Evolutionary conservation across 768 basidiomycete genomes (phyloP).

Genomic region (Serendipita sp.): DNA sequence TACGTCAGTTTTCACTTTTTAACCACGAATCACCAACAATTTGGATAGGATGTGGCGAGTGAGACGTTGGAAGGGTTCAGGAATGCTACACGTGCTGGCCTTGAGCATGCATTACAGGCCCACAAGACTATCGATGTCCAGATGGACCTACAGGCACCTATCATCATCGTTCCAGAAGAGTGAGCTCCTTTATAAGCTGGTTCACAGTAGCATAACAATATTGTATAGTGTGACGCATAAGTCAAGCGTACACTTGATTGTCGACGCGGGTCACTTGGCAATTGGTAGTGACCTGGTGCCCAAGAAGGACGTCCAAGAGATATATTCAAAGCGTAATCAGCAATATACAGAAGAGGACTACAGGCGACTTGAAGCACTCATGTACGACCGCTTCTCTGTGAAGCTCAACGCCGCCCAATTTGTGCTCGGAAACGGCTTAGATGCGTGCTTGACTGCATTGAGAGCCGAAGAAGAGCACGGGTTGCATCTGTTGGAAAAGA

Average conservation of each 20-base stretch:
- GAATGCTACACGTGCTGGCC: constrained; percentile 83
- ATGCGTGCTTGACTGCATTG: constrained; percentile 68
- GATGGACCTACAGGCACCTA: constrained; percentile 89
- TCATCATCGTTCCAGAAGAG: constrained; percentile 96
- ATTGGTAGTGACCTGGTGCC: constrained; percentile 81
- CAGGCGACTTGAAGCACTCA: constrained; percentile 65
- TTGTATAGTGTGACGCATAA: constrained; percentile 49
- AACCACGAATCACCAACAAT: neutral
- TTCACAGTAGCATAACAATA: neutral
- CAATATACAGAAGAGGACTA: constrained; percentile 81
- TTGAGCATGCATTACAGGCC: constrained; percentile 82
- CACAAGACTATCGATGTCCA: constrained; percentile 96
- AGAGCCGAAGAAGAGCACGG: constrained; percentile 33
- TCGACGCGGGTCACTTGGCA: constrained; percentile 94
- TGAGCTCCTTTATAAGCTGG: constrained; percentile 19
- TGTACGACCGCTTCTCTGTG: constrained; percentile 85
- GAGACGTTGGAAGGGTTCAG: constrained; percentile 84
- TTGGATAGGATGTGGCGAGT: constrained; percentile 63
- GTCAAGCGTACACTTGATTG: constrained; percentile 67
- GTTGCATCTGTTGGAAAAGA: constrained; percentile 81
- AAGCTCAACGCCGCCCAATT: constrained; percentile 82
- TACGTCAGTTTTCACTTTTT: constrained; percentile 21
- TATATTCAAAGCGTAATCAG: constrained; percentile 69
- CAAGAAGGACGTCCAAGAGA: constrained; percentile 57
- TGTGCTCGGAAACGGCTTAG: constrained; percentile 68